Percentiles rank a stretch among this genome's conserved stretches.
phyloP scores from a whole-genome alignment of 2,329 filamentous ascomycete genomes.

The Thielaviopsis cerberus region DNA sequence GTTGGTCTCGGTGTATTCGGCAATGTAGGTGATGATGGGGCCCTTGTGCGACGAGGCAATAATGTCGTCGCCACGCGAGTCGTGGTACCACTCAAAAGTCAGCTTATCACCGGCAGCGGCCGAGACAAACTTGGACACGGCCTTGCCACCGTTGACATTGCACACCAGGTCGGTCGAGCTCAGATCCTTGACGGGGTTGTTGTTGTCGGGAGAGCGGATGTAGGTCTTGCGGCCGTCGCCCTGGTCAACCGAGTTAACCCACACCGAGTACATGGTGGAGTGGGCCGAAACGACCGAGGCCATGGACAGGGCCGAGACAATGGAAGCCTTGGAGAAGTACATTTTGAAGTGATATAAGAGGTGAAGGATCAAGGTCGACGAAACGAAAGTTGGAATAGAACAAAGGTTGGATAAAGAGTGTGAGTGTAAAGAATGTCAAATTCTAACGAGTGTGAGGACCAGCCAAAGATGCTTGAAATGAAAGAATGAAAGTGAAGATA shows the following conservation, averaged over 20 bases:
- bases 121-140: conserved; percentile 22
- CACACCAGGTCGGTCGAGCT: conserved; percentile 24
- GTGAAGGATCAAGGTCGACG: not conserved
- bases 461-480: conserved; percentile 2
- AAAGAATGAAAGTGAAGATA: conserved; percentile 3
- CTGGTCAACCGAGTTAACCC: conserved; percentile 28
- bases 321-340: conserved; percentile 6
- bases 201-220: conserved; percentile 27
- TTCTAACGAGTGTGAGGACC: conserved; percentile 3
- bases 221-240: conserved; percentile 24
- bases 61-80: conserved; percentile 31
- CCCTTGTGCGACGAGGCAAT: conserved; percentile 34
- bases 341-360: conserved; percentile 5
- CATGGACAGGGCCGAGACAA: conserved; percentile 20
- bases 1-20: conserved; percentile 22
- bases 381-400: conserved; percentile 3
- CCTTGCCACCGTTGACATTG: conserved; percentile 24
- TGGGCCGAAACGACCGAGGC: conserved; percentile 25
- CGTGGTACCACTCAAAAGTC: conserved; percentile 32
- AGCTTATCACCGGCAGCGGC: conserved; percentile 30
- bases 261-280: conserved; percentile 27
- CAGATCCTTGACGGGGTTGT: conserved; percentile 27
- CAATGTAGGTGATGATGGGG: conserved; percentile 35
- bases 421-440: conserved; percentile 1
- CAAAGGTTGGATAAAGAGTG: not conserved